A percentile compares a stretch with the other conserved stretches of the same genome.
phyloP scores from a whole-genome alignment of 495 filamentous ascomycete species.

The Penicillium longicatenatum region DNA sequence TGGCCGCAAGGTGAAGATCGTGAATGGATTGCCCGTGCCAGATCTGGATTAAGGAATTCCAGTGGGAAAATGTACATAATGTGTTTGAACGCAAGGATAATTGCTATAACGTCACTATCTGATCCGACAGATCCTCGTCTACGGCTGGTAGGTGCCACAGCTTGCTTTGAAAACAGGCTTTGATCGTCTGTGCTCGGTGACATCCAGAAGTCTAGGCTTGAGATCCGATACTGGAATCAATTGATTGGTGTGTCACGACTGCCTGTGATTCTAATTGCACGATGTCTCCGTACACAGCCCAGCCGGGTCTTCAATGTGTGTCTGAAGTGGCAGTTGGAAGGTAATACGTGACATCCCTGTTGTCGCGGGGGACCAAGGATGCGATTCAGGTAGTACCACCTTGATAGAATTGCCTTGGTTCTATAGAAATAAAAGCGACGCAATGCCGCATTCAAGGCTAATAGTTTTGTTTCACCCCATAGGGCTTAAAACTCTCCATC shows the following conservation, averaged over 20 bases:
- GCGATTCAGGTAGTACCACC: not conserved
- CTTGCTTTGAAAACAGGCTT: too few species aligned
- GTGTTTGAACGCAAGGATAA: not conserved
- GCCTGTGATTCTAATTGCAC: not conserved
- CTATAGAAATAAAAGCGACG: too few species aligned
- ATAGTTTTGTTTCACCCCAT: too few species aligned
- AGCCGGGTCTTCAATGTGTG: not conserved
- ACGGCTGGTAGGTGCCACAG: not conserved
- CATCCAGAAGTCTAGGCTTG: too few species aligned
- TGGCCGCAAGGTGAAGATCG: constrained; percentile 73
- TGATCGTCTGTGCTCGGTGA: too few species aligned
- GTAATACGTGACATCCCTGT: not conserved
- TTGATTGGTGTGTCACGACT: not conserved
- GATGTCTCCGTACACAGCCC: not conserved
- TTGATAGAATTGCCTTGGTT: too few species aligned
- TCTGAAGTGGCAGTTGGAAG: not conserved
- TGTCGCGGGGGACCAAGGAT: not conserved
- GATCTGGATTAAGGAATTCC: constrained; percentile 58
- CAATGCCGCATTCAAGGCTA: too few species aligned
- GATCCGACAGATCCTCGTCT: not conserved
- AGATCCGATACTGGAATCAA: not conserved
- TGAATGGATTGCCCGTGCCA: constrained; percentile 81
- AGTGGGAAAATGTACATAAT: not conserved
- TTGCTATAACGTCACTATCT: not conserved
- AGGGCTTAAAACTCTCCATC: too few species aligned